These are phyloP conservation scores for Thermothelomyces thermophilus DNA, from an alignment of 2,329 filamentous ascomycete genomes.

Conservation along the genomic window DNA sequence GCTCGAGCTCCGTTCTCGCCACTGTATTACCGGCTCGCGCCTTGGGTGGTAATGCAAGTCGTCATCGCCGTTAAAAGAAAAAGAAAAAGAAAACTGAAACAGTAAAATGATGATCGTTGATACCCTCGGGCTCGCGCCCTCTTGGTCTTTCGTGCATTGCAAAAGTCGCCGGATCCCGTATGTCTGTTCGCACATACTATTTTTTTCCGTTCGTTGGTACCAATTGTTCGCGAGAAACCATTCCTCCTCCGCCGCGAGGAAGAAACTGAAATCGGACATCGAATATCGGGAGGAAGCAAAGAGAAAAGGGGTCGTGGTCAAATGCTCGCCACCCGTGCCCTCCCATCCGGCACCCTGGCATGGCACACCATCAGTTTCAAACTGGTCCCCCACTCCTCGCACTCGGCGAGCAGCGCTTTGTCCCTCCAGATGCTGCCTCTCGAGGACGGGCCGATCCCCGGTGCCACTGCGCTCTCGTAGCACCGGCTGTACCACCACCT, in stretches of 20 bases:
- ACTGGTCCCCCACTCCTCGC: constrained; percentile 77
- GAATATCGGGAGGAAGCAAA: neutral
- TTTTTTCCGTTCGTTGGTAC: neutral
- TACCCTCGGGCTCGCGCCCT: constrained; percentile 20
- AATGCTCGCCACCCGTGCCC: constrained; percentile 41
- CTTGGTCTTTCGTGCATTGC: constrained; percentile 13
- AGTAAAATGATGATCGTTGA: neutral
- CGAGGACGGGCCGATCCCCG: constrained; percentile 31
- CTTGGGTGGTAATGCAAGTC: neutral
- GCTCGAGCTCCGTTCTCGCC: constrained; percentile 6
- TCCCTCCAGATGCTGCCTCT: constrained; percentile 71
- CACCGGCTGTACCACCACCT: constrained; percentile 96
- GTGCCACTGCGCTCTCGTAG: constrained; percentile 65
- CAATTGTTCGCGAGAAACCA: too few relatives aligned
- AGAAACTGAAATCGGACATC: neutral
- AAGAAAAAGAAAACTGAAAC: neutral
- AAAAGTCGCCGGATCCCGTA: neutral
- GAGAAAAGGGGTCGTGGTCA: constrained; percentile 25
- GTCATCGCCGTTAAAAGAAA: neutral
- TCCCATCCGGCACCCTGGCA: constrained; percentile 67
- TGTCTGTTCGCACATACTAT: neutral
- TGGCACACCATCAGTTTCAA: constrained; percentile 89
- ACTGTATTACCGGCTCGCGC: constrained; percentile 16
- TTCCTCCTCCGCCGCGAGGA: too few relatives aligned
- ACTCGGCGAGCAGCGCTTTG: constrained; percentile 68